A percentile compares a stretch with the other conserved stretches of the same genome.
phyloP scores from a whole-genome alignment of 441 rosid species.

The Syzygium syzygioides region DNA sequence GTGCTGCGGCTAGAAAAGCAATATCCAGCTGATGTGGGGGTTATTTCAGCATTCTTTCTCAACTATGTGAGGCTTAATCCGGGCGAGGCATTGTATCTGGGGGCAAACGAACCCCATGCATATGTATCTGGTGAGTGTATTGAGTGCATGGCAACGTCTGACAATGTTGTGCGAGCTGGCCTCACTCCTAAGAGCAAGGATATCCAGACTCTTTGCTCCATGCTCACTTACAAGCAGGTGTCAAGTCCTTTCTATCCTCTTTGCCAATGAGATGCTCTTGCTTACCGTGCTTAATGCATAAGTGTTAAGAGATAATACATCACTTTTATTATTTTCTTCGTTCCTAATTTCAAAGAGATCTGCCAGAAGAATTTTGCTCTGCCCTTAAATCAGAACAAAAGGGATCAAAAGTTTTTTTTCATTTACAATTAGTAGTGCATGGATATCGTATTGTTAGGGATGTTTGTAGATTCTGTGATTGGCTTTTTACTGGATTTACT shows the following conservation, averaged over 20 bases:
- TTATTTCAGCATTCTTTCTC: conserved; percentile 59
- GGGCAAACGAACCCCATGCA: conserved; percentile 80
- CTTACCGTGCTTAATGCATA: neutral
- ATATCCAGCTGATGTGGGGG: conserved; percentile 65
- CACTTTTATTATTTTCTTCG: neutral
- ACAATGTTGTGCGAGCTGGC: conserved; percentile 85
- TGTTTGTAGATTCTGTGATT: neutral
- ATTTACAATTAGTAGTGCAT: neutral
- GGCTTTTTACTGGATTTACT: neutral
- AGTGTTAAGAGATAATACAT: neutral
- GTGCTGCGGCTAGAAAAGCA: conserved; percentile 57
- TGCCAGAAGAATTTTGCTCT: neutral
- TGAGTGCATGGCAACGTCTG: conserved; percentile 88
- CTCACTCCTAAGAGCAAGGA: conserved; percentile 72
- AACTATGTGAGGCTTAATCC: conserved; percentile 68
- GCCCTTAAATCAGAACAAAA: neutral
- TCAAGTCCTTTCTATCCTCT: neutral
- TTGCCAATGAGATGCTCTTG: neutral
- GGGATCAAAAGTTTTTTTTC: neutral
- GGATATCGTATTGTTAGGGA: neutral
- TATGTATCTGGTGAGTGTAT: conserved; percentile 68
- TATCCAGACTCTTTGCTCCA: conserved; percentile 61
- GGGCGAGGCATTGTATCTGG: conserved; percentile 77
- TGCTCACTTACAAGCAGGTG: conserved; percentile 82
- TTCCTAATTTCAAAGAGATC: neutral